These are phyloP conservation scores for Colletotrichum incanum DNA, from an alignment of 2,329 filamentous ascomycete species.

Conservation along the genomic window DNA sequence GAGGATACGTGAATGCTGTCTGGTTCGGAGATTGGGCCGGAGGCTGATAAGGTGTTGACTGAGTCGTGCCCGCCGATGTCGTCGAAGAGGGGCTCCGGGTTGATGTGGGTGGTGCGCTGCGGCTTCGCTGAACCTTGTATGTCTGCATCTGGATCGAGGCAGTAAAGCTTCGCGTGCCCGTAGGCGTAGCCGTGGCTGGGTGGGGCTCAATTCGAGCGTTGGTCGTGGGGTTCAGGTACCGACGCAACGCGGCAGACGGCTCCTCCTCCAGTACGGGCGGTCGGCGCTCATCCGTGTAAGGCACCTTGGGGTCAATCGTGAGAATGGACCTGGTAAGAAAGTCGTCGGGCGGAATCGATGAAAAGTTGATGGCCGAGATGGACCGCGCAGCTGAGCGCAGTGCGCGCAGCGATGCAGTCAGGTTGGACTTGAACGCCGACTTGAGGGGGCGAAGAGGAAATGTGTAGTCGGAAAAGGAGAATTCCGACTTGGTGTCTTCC, in stretches of 20 bases:
- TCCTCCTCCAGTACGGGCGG: constrained; percentile 75
- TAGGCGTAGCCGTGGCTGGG: constrained; percentile 47
- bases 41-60: constrained; percentile 49
- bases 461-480: constrained; percentile 49
- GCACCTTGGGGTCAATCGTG: constrained; percentile 76
- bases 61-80: constrained; percentile 50
- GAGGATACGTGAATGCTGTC: constrained; percentile 55
- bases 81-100: constrained; percentile 53
- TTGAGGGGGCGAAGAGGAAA: constrained; percentile 65
- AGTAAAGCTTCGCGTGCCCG: constrained; percentile 63
- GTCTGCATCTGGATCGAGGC: constrained; percentile 82
- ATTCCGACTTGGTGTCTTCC: constrained; percentile 53
- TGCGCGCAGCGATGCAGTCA: constrained; percentile 77
- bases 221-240: constrained; percentile 77
- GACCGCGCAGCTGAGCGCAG: constrained; percentile 76
- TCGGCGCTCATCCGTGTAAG: constrained; percentile 78
- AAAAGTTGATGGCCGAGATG: constrained; percentile 74
- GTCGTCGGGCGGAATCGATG: constrained; percentile 77
- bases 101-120: constrained; percentile 53
- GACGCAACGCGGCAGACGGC: constrained; percentile 76
- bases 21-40: constrained; percentile 53
- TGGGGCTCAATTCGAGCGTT: constrained; percentile 62
- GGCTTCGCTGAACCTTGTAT: constrained; percentile 72
- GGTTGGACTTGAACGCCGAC: constrained; percentile 77
- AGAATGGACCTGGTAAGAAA: constrained; percentile 78